Conservation (phyloP, 2,329 filamentous ascomycete genomes). For the Colletotrichum tofieldiae region DNA sequence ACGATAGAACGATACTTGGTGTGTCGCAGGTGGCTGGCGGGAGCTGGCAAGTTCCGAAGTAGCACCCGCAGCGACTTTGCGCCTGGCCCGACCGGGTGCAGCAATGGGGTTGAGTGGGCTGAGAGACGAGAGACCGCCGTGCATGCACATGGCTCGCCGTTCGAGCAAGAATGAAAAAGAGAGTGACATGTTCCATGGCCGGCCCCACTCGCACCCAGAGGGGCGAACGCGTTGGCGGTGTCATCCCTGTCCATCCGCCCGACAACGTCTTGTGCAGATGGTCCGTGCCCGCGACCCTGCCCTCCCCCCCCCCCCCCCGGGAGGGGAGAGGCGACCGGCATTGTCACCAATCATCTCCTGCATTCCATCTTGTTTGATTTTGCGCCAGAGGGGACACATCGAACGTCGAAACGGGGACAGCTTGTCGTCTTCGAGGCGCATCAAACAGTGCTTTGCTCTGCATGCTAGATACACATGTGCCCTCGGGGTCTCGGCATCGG, state of each 20-base stretch:
- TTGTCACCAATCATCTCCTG: not conserved
- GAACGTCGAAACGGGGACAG: not conserved
- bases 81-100: constrained; percentile 5
- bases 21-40: constrained; percentile 23
- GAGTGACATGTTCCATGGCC: not conserved
- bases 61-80: not conserved
- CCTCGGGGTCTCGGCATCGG: not conserved
- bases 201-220: not conserved
- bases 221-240: not conserved
- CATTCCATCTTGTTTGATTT: not conserved
- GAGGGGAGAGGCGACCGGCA: not conserved
- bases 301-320: too few relatives aligned
- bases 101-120: too few relatives aligned
- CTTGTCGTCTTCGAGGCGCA: not conserved
- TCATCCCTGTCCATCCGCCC: not conserved
- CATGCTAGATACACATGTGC: not conserved
- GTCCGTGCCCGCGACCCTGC: not conserved
- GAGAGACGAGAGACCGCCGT: not conserved
- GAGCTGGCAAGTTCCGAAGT: constrained; percentile 12
- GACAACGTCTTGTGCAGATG: constrained; percentile 4
- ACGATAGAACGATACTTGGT: constrained; percentile 34
- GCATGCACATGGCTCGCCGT: too few relatives aligned
- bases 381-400: not conserved
- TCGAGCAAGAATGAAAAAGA: not conserved
- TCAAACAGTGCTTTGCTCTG: not conserved